Conservation (phyloP, 1,284 basidiomycete genomes). For the Sanguinoderma infundibulare region DNA sequence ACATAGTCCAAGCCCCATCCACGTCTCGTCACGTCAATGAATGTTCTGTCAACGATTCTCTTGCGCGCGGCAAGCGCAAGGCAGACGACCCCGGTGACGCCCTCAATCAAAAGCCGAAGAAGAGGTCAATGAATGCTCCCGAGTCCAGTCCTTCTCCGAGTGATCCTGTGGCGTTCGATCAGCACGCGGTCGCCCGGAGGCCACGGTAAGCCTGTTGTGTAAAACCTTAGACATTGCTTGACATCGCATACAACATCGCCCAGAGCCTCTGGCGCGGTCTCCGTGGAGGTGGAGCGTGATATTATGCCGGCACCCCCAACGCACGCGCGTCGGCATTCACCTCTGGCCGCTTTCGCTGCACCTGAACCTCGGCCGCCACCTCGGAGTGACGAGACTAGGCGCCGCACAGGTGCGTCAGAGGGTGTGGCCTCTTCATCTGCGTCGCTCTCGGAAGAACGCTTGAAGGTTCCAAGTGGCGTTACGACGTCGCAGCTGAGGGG, state of each 20-base stretch:
- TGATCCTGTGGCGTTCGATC: neutral
- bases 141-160: neutral
- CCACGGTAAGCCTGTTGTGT: neutral
- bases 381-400: neutral
- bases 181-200: neutral
- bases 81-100: neutral
- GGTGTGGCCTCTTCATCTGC: no score
- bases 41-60: neutral
- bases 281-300: neutral
- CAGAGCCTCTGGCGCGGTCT: constrained; percentile 1
- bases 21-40: neutral
- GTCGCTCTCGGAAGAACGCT: neutral
- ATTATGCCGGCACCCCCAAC: neutral
- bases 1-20: neutral
- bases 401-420: neutral
- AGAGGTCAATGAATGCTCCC: constrained; percentile 2
- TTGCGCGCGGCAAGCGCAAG: neutral
- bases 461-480: neutral
- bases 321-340: neutral
- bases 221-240: neutral
- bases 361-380: neutral
- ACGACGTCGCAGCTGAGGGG: neutral
- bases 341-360: neutral
- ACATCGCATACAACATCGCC: neutral
- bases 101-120: neutral